Conservation (phyloP, 805 yeast species). For the Vanderwaltozyma verrucispora region DNA sequence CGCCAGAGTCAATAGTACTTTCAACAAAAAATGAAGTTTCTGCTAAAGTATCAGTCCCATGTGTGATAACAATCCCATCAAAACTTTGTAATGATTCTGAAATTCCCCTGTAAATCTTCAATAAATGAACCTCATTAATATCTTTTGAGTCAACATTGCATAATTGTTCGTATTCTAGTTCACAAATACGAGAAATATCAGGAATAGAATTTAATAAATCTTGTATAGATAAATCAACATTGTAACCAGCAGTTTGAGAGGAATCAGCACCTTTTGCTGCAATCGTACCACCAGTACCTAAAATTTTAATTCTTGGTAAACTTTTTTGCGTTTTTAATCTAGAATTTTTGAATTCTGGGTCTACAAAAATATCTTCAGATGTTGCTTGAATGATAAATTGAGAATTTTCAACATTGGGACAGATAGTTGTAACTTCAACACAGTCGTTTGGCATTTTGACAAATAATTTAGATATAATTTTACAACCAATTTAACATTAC, state of each 20-base stretch:
- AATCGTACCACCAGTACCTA: slow-evolving; percentile 53
- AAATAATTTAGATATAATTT: no score
- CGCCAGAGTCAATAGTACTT: slow-evolving; percentile 34
- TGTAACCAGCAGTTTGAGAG: slow-evolving; percentile 44
- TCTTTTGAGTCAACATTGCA: slow-evolving; percentile 54
- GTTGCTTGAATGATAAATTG: slow-evolving; percentile 18
- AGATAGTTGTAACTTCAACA: slow-evolving; percentile 26
- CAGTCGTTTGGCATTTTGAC: slow-evolving; percentile 22
- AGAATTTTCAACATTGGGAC: slow-evolving; percentile 25
- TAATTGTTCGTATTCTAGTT: slow-evolving; percentile 51
- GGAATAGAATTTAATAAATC: slow-evolving; percentile 46
- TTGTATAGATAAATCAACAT: slow-evolving; percentile 41
- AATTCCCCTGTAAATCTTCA: slow-evolving; percentile 37
- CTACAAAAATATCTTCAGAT: neutral
- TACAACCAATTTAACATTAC: no score
- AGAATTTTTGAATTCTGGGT: neutral
- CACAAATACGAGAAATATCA: slow-evolving; percentile 43
- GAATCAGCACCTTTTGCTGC: slow-evolving; percentile 41
- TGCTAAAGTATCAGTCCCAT: slow-evolving; percentile 63
- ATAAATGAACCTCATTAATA: slow-evolving; percentile 37
- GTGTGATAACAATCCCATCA: slow-evolving; percentile 56
- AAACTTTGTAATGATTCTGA: slow-evolving; percentile 34
- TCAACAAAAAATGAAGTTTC: slow-evolving; percentile 60
- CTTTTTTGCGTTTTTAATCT: slow-evolving; percentile 6
- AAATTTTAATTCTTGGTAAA: slow-evolving; percentile 35